A percentile compares a stretch with the other conserved stretches of the same genome.
Evolutionary conservation across 2,329 filamentous ascomycete species (phyloP).

Genomic region (Beauveria brongniartii): DNA sequence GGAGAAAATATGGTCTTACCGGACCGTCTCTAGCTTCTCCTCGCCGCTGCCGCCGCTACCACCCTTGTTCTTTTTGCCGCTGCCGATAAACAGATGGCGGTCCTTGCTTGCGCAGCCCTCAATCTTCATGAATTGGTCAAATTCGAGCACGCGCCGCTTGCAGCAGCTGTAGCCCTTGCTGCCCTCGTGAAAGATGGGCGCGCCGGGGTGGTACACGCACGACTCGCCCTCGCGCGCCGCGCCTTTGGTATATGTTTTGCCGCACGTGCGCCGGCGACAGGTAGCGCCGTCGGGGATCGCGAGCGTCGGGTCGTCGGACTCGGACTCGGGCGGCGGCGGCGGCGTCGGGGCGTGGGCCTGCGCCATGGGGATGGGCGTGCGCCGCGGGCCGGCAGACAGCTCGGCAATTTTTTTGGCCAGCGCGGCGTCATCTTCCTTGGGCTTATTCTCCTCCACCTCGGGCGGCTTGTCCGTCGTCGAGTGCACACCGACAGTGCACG

Average conservation of each 20-base stretch:
- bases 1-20: slow-evolving; percentile 41
- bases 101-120: slow-evolving; percentile 79
- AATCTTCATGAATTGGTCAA: slow-evolving; percentile 96
- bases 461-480: slow-evolving; percentile 71
- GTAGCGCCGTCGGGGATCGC: slow-evolving; percentile 65
- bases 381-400: slow-evolving; percentile 36
- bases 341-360: slow-evolving; percentile 41
- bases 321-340: slow-evolving; percentile 64
- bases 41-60: slow-evolving; percentile 41
- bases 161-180: slow-evolving; percentile 98
- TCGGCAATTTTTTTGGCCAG: slow-evolving; percentile 44
- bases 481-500: slow-evolving; percentile 89
- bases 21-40: slow-evolving; percentile 69
- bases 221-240: slow-evolving; percentile 58
- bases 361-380: slow-evolving; percentile 30
- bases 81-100: slow-evolving; percentile 77
- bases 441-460: slow-evolving; percentile 54
- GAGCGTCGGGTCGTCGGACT: slow-evolving; percentile 73
- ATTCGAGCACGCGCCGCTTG: slow-evolving; percentile 89
- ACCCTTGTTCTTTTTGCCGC: slow-evolving; percentile 54
- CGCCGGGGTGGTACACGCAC: slow-evolving; percentile 84
- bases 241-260: slow-evolving; percentile 54
- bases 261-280: slow-evolving; percentile 74
- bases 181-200: slow-evolving; percentile 92
- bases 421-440: slow-evolving; percentile 32